Conservation (phyloP, 352 stramenopile species). For the Blastocystis sp. region DNA sequence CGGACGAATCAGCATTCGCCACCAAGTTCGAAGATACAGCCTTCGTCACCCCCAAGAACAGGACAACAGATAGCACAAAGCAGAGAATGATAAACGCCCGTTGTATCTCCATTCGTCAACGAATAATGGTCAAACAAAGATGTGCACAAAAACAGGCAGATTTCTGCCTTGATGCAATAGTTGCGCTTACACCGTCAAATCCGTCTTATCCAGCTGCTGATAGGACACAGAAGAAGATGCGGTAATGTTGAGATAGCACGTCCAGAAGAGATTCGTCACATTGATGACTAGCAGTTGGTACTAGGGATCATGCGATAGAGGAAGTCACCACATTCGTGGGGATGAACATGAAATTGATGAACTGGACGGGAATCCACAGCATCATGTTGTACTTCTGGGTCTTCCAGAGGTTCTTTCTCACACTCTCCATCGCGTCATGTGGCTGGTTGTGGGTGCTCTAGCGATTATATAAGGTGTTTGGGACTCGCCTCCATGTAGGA, state of each 20-base stretch:
- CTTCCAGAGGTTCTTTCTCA: conserved; percentile 24
- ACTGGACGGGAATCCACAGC: conserved; percentile 51
- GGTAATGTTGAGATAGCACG: conserved; percentile 3
- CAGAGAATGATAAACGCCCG: neutral
- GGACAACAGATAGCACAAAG: neutral
- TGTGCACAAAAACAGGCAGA: neutral
- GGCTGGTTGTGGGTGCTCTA: conserved; percentile 16
- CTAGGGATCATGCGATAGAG: neutral
- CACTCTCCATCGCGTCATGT: neutral
- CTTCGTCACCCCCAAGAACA: too few relatives aligned
- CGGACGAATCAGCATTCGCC: too few relatives aligned
- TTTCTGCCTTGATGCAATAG: too few relatives aligned
- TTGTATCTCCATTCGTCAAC: neutral
- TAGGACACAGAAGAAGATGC: neutral
- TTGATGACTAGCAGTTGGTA: conserved; percentile 64
- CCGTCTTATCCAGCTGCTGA: too few relatives aligned
- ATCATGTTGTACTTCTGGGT: conserved; percentile 50
- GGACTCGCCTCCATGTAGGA: conserved; percentile 23
- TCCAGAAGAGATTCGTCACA: conserved; percentile 60
- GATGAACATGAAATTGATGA: conserved; percentile 64
- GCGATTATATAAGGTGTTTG: neutral
- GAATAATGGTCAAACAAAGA: neutral
- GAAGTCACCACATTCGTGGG: neutral
- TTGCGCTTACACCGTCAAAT: too few relatives aligned
- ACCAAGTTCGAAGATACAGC: too few relatives aligned